phyloP scores from a whole-genome alignment of 2,329 filamentous ascomycete species.

The Zelopaecilomyces penicillatus region DNA sequence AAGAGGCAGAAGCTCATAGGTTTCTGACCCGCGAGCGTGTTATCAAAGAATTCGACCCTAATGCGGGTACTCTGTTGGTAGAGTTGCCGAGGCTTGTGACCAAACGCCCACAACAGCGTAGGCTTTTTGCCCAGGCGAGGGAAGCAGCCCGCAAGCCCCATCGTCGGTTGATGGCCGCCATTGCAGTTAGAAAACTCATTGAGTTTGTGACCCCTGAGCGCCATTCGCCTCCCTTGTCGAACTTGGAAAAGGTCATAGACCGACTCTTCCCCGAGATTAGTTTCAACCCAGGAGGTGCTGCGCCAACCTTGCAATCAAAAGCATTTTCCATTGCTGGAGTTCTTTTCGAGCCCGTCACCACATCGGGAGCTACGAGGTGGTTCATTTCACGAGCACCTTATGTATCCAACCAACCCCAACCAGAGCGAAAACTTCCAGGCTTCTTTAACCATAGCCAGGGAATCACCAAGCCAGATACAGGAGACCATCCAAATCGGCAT shows the following conservation, averaged over 20 bases:
- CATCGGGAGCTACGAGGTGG: slow-evolving; percentile 25
- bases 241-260: slow-evolving; percentile 37
- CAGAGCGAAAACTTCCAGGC: slow-evolving; percentile 17
- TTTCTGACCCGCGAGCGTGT: slow-evolving; percentile 43
- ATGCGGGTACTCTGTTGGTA: slow-evolving; percentile 38
- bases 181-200: slow-evolving; percentile 40
- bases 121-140: slow-evolving; percentile 16
- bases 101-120: slow-evolving; percentile 3
- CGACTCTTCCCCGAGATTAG: slow-evolving; percentile 41
- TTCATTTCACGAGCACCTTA: slow-evolving; percentile 40
- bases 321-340: slow-evolving; percentile 33
- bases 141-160: slow-evolving; percentile 22
- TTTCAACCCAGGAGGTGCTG: slow-evolving; percentile 2
- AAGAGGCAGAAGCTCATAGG: slow-evolving; percentile 44
- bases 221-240: slow-evolving; percentile 31
- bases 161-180: slow-evolving; percentile 35
- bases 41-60: slow-evolving; percentile 38
- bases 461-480: not conserved
- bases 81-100: slow-evolving; percentile 32
- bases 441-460: slow-evolving; percentile 11
- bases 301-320: slow-evolving; percentile 20
- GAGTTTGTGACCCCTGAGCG: slow-evolving; percentile 42
- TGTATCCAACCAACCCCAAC: slow-evolving; percentile 27
- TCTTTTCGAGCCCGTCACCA: slow-evolving; percentile 26
- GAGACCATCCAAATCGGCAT: slow-evolving; percentile 7